A percentile compares a stretch with the other conserved stretches of the same genome.
Evolutionary conservation across 352 stramenopile genomes (phyloP).

Genomic region (Globisporangium sylvaticum): DNA sequence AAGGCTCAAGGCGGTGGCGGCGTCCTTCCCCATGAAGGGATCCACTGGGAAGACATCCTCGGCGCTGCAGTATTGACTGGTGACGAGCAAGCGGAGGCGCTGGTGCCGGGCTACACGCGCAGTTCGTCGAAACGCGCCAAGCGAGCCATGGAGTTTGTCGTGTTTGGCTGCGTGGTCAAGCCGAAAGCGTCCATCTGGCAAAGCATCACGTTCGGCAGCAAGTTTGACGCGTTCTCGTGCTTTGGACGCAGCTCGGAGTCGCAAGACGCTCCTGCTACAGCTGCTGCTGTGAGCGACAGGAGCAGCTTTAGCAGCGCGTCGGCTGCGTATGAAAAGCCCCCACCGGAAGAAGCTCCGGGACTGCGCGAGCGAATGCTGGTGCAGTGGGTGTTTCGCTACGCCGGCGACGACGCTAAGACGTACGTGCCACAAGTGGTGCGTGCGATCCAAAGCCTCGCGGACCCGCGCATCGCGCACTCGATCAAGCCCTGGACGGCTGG

Average conservation of each 20-base stretch:
- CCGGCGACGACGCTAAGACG: constrained; percentile 24
- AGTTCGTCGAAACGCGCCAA: constrained; percentile 4
- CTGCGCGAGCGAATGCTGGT: constrained; percentile 21
- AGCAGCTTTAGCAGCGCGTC: background rate
- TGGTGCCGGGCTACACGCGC: constrained; percentile 23
- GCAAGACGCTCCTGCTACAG: constrained; percentile 5
- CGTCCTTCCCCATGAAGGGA: constrained; percentile 19
- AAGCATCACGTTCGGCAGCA: constrained; percentile 22
- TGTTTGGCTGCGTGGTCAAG: constrained; percentile 32
- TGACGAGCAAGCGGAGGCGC: constrained; percentile 5
- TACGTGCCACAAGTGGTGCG: constrained; percentile 28
- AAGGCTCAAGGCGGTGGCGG: constrained; percentile 1
- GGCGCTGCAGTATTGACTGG: constrained; percentile 31
- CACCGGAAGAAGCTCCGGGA: background rate
- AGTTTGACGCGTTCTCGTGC: constrained; percentile 13
- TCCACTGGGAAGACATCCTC: constrained; percentile 43
- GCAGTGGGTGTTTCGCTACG: constrained; percentile 48
- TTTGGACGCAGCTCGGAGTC: constrained; percentile 16
- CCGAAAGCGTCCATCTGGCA: constrained; percentile 8
- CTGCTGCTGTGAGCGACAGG: constrained; percentile 5
- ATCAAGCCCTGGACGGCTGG: constrained; percentile 12
- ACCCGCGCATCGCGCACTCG: constrained; percentile 27
- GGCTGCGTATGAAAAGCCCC: constrained; percentile 9
- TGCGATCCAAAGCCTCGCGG: constrained; percentile 41
- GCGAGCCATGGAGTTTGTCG: constrained; percentile 28